A percentile compares a stretch with the other conserved stretches of the same genome.
Evolutionary conservation across 805 yeast species (phyloP).

Genomic region (Zygoascus biomembranicola): DNA sequence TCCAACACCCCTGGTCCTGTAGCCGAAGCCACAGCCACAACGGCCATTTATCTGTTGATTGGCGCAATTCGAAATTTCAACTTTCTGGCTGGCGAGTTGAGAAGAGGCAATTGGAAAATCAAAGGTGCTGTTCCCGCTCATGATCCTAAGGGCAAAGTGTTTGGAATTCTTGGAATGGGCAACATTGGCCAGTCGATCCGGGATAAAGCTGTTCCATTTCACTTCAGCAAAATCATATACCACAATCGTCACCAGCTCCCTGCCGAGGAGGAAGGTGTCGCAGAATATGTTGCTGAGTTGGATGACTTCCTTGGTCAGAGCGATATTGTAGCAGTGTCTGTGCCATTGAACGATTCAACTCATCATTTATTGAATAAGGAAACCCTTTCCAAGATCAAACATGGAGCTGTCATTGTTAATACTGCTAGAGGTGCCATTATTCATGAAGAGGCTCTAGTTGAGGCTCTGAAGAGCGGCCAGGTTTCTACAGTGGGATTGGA

Average conservation of each 20-base stretch:
- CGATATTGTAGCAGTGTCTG: conserved; percentile 41
- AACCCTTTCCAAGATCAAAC: conserved; percentile 39
- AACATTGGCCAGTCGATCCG: conserved; percentile 51
- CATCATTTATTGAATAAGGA: conserved; percentile 39
- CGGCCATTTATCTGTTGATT: conserved; percentile 42
- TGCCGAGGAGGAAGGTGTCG: conserved; percentile 38
- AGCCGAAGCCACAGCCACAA: conserved; percentile 47
- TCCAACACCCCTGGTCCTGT: conserved; percentile 46
- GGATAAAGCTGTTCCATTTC: conserved; percentile 41
- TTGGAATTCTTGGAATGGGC: conserved; percentile 57
- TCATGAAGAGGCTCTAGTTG: conserved; percentile 41
- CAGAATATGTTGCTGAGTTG: conserved; percentile 34
- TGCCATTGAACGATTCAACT: conserved; percentile 45
- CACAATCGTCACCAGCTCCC: conserved; percentile 41
- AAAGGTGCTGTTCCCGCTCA: conserved; percentile 37
- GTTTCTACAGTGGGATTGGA: conserved; percentile 45
- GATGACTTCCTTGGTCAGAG: conserved; percentile 40
- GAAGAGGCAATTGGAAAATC: conserved; percentile 37
- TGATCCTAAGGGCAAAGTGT: conserved; percentile 40
- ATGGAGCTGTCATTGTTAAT: conserved; percentile 45
- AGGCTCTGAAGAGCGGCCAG: conserved; percentile 39
- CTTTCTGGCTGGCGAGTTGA: conserved; percentile 34
- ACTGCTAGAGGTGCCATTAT: conserved; percentile 55
- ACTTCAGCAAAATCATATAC: conserved; percentile 41
- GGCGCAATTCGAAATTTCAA: conserved; percentile 42